A percentile compares a stretch with the other conserved stretches of the same genome.
phyloP scores from a whole-genome alignment of 176 grass and related monocot species.

The Triticum timopheevii region DNA sequence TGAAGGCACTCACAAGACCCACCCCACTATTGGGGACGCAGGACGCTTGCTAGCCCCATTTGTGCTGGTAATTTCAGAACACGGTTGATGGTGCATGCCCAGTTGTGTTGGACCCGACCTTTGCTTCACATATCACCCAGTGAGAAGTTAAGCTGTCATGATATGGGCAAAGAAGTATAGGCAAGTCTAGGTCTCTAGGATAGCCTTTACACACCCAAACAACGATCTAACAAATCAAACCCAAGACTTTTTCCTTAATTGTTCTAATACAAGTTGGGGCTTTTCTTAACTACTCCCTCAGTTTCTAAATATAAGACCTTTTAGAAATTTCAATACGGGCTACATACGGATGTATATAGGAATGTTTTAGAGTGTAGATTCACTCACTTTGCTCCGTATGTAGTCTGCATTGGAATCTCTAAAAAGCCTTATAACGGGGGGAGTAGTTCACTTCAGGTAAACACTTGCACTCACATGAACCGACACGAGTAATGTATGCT shows the following conservation, averaged over 20 bases:
- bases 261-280: background rate
- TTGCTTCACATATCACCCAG: constrained; percentile 19
- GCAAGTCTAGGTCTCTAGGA: constrained; percentile 8
- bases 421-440: too few relatives aligned
- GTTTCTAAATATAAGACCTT: too few relatives aligned
- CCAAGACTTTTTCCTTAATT: background rate
- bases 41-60: constrained; percentile 1
- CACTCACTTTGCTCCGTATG: too few relatives aligned
- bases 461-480: background rate
- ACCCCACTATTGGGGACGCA: constrained; percentile 5
- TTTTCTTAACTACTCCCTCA: background rate
- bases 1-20: constrained; percentile 17
- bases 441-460: constrained; percentile 5
- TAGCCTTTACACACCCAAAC: background rate
- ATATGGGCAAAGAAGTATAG: constrained; percentile 7
- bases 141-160: constrained; percentile 23
- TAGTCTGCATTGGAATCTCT: too few relatives aligned
- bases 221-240: background rate
- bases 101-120: background rate
- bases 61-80: constrained; percentile 32
- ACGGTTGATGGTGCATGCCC: constrained; percentile 17
- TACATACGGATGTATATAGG: too few relatives aligned
- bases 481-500: background rate
- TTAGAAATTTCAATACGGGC: too few relatives aligned
- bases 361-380: too few relatives aligned